phyloP scores from a whole-genome alignment of 2,329 filamentous ascomycete genomes.

The Fusarium newnesense region DNA sequence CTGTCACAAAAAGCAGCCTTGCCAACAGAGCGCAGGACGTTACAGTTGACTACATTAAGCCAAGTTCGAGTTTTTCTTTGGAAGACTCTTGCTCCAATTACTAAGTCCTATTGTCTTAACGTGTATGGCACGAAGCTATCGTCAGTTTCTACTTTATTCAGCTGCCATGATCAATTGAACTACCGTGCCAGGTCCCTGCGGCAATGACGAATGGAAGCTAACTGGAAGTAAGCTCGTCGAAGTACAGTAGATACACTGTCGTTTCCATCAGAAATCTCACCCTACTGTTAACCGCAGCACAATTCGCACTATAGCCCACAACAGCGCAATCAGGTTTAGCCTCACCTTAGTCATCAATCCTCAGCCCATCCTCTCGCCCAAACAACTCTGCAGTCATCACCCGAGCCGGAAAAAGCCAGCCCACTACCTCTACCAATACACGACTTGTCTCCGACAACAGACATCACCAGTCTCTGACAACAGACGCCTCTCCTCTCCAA shows the following conservation, averaged over 20 bases:
- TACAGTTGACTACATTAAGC: neutral
- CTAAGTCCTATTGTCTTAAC: neutral
- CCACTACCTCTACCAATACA: constrained; percentile 40
- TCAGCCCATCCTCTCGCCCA: constrained; percentile 46
- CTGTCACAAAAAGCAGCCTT: constrained; percentile 15
- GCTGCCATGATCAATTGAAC: neutral
- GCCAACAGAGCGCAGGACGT: constrained; percentile 6
- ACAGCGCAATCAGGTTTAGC: constrained; percentile 41
- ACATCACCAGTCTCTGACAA: constrained; percentile 35
- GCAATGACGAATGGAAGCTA: constrained; percentile 40
- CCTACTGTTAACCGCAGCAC: neutral
- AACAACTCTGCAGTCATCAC: constrained; percentile 48
- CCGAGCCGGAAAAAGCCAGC: constrained; percentile 43
- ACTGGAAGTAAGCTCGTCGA: constrained; percentile 39
- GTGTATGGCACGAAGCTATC: neutral
- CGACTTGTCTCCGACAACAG: constrained; percentile 26
- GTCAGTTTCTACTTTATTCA: neutral
- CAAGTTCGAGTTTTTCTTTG: neutral
- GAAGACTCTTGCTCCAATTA: neutral
- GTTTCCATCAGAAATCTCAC: neutral
- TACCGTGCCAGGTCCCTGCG: neutral
- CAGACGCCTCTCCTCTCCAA: constrained; percentile 54
- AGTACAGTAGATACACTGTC: constrained; percentile 41
- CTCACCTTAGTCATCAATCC: constrained; percentile 49
- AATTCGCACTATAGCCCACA: constrained; percentile 46